Percentiles rank a stretch among this genome's conserved stretches.
Conservation (phyloP, 805 yeast genomes). For the Candida insectalens region DNA sequence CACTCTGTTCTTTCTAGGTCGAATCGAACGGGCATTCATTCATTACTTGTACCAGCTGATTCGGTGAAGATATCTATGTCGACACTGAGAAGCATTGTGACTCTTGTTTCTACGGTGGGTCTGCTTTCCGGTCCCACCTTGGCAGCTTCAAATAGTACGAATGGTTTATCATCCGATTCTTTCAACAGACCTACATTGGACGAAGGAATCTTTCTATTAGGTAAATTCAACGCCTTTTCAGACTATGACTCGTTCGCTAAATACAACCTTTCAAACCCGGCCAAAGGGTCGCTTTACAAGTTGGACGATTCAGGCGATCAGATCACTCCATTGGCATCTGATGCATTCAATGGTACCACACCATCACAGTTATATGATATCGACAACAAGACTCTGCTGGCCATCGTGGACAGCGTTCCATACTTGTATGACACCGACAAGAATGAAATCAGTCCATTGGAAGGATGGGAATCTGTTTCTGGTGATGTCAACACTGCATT, state of each 20-base stretch:
- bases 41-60: not conserved
- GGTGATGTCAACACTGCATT: slow-evolving; percentile 36
- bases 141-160: not conserved
- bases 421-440: slow-evolving; percentile 9
- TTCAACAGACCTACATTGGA: slow-evolving; percentile 11
- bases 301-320: not conserved
- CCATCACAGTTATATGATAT: slow-evolving; percentile 9
- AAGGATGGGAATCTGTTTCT: slow-evolving; percentile 19
- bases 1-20: too few relatives aligned
- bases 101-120: not conserved
- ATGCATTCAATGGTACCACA: slow-evolving; percentile 3
- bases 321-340: slow-evolving; percentile 1
- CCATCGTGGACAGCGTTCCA: slow-evolving; percentile 18
- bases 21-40: not conserved
- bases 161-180: not conserved
- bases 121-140: not conserved
- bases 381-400: slow-evolving; percentile 10
- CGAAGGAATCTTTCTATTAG: slow-evolving; percentile 17
- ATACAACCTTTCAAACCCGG: slow-evolving; percentile 15
- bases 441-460: slow-evolving; percentile 2
- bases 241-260: slow-evolving; percentile 11
- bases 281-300: not conserved
- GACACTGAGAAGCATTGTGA: too few relatives aligned
- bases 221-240: slow-evolving; percentile 20
- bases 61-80: too few relatives aligned